Conservation (phyloP, 495 filamentous ascomycete genomes). For the Beverwykella pulmonaria region DNA sequence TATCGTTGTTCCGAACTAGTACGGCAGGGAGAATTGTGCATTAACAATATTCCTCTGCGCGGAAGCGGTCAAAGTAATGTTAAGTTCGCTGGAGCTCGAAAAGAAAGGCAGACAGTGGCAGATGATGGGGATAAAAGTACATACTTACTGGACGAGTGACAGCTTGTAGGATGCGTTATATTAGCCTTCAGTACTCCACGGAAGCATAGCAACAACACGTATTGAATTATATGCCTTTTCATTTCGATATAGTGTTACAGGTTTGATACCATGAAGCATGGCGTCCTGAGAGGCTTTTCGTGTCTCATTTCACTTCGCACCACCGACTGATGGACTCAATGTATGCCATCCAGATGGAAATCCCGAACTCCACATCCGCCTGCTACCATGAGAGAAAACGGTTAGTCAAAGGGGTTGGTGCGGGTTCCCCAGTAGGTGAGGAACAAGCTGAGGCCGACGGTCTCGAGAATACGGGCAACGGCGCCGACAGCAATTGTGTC, state of each 20-base stretch:
- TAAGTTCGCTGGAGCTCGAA: too few relatives aligned
- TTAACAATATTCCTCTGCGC: too few relatives aligned
- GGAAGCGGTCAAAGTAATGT: too few relatives aligned
- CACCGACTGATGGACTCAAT: conserved; percentile 2
- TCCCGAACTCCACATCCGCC: conserved; percentile 8
- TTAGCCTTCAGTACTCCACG: too few relatives aligned
- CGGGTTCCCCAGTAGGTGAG: conserved; percentile 97
- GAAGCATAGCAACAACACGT: too few relatives aligned
- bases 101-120: too few relatives aligned
- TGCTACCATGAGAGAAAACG: background rate
- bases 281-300: background rate
- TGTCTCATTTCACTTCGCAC: background rate
- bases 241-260: conserved; percentile 21
- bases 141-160: too few relatives aligned
- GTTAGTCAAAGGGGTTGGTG: conserved; percentile 66
- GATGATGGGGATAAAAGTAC: too few relatives aligned
- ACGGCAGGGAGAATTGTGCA: too few relatives aligned
- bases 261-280: background rate
- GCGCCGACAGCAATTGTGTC: conserved; percentile 87
- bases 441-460: conserved; percentile 86
- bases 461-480: conserved; percentile 84
- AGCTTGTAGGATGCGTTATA: too few relatives aligned
- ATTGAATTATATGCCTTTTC: background rate
- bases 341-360: conserved; percentile 18
- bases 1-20: too few relatives aligned